phyloP scores from a whole-genome alignment of 257 asterid species.

The Solanum peruvianum region DNA sequence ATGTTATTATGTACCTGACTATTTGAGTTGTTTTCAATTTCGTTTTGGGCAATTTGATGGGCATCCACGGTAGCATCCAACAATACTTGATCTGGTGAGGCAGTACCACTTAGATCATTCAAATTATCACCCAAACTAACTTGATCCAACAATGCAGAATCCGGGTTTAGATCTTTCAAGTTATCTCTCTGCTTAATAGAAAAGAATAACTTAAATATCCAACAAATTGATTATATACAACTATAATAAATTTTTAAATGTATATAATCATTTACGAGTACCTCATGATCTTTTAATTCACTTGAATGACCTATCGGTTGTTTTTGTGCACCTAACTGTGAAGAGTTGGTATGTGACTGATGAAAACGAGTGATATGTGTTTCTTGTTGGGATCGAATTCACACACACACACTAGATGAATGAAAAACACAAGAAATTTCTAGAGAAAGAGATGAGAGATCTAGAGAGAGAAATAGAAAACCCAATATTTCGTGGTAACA shows the following conservation, averaged over 20 bases:
- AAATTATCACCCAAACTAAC: background rate
- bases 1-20: no score
- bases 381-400: no score
- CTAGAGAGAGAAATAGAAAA: no score
- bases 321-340: background rate
- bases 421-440: no score
- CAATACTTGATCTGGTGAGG: background rate
- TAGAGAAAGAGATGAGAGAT: no score
- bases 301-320: background rate
- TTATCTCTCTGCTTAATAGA: background rate
- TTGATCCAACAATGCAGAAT: background rate
- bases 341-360: background rate
- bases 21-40: no score
- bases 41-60: background rate
- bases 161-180: background rate
- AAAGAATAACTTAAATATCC: no score
- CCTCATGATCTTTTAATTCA: background rate
- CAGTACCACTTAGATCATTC: background rate
- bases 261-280: no score
- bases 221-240: background rate
- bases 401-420: no score
- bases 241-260: no score
- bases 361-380: no score
- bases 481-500: no score
- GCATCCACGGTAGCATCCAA: background rate